Percentiles rank a stretch among this genome's conserved stretches.
phyloP scores from a whole-genome alignment of 2,329 filamentous ascomycete genomes.

The Trichoderma sp. region DNA sequence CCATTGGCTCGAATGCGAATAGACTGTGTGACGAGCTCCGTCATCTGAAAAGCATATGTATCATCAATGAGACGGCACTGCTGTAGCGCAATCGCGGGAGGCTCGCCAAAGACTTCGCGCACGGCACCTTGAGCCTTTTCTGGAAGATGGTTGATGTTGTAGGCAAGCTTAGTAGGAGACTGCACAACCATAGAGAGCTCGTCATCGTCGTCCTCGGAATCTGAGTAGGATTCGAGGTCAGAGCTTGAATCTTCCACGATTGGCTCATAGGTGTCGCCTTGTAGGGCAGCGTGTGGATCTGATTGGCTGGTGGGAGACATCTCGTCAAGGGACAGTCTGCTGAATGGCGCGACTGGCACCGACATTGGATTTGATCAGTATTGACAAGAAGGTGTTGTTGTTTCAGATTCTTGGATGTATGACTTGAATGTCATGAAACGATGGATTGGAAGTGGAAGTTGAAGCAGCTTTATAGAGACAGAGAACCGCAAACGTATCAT shows the following conservation, averaged over 20 bases:
- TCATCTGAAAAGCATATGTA: slow-evolving; percentile 57
- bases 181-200: slow-evolving; percentile 32
- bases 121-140: slow-evolving; percentile 39
- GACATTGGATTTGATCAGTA: slow-evolving; percentile 26
- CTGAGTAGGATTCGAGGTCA: slow-evolving; percentile 30
- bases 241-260: slow-evolving; percentile 30
- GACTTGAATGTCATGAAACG: background rate
- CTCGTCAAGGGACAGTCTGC: slow-evolving; percentile 32
- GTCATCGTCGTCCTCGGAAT: slow-evolving; percentile 37
- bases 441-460: background rate
- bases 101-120: slow-evolving; percentile 46
- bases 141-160: slow-evolving; percentile 41
- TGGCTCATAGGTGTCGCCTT: background rate
- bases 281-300: slow-evolving; percentile 18
- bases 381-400: background rate
- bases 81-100: slow-evolving; percentile 50
- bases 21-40: slow-evolving; percentile 52
- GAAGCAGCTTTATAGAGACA: slow-evolving; percentile 6
- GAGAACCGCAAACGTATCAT: background rate
- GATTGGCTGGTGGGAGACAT: slow-evolving; percentile 30
- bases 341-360: slow-evolving; percentile 28
- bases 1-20: slow-evolving; percentile 47
- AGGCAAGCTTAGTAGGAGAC: slow-evolving; percentile 42
- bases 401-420: background rate
- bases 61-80: slow-evolving; percentile 46